Percentiles rank a stretch among this genome's conserved stretches.
Evolutionary conservation across 78 protist genomes (phyloP).

Genomic region (Polysphondylium violaceum): DNA sequence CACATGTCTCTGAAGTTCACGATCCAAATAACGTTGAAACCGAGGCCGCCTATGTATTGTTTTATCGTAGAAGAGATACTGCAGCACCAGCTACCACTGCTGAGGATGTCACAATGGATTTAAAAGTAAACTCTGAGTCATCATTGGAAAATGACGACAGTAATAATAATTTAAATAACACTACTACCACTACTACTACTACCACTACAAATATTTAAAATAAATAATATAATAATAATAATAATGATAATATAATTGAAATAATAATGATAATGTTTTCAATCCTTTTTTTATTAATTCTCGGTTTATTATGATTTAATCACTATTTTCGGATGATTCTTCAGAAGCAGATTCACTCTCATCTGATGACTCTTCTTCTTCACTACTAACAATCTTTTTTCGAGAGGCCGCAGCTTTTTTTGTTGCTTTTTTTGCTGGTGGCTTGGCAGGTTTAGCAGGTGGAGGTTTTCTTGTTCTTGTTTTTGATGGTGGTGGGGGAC

Average conservation of each 20-base stretch:
- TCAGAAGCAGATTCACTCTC: not conserved
- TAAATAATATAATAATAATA: not conserved
- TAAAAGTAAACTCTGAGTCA: not conserved
- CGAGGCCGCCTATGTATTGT: constrained; percentile 90
- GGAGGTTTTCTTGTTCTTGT: not conserved
- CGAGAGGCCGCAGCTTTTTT: not conserved
- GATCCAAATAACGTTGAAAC: constrained; percentile 7
- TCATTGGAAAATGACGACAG: too few species aligned
- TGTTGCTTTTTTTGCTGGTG: not conserved
- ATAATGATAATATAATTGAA: not conserved
- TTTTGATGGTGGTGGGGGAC: too few species aligned
- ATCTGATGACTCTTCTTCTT: not conserved
- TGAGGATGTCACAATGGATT: not conserved
- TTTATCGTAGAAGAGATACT: constrained; percentile 81
- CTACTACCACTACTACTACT: constrained; percentile 5
- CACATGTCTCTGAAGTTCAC: constrained; percentile 13
- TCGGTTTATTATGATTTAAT: too few species aligned
- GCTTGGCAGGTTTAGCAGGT: not conserved
- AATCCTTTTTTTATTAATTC: too few species aligned
- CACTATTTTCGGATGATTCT: too few species aligned
- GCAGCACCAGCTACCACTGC: not conserved
- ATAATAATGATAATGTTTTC: too few species aligned
- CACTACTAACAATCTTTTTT: not conserved
- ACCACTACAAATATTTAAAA: not conserved
- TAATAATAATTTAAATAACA: not conserved